phyloP scores from a whole-genome alignment of 2,329 filamentous ascomycete species.

The Metarhizium guizhouense region DNA sequence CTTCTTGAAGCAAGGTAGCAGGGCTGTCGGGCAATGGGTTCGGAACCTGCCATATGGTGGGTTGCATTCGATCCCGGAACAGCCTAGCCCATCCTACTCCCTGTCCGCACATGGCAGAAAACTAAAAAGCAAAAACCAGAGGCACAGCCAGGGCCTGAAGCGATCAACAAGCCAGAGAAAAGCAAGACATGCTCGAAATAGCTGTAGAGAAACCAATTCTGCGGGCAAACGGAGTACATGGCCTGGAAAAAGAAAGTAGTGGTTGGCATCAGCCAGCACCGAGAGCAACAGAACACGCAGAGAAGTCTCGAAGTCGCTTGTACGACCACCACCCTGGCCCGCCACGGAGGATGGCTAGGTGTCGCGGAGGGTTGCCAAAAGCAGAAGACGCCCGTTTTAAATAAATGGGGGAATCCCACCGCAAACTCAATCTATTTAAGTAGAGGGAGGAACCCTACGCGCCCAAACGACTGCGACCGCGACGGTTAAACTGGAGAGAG shows the following conservation, averaged over 20 bases:
- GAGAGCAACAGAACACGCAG: background rate
- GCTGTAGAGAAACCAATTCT: background rate
- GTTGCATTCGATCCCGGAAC: background rate
- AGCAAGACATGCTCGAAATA: background rate
- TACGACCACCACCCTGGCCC: background rate
- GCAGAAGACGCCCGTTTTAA: background rate
- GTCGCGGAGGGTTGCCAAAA: background rate
- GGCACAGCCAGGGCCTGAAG: background rate
- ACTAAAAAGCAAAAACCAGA: background rate
- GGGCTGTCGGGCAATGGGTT: background rate
- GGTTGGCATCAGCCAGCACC: background rate
- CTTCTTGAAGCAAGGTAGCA: background rate
- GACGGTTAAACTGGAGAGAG: background rate
- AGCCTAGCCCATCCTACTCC: background rate
- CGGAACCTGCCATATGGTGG: conserved; percentile 5
- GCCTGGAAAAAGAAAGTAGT: background rate
- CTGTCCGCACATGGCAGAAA: conserved; percentile 1
- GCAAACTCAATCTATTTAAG: background rate
- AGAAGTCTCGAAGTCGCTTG: background rate
- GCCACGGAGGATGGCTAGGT: background rate
- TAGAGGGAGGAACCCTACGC: background rate
- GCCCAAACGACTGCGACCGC: background rate
- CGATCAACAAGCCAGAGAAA: background rate
- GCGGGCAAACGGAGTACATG: background rate
- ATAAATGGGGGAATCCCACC: background rate